phyloP scores from a whole-genome alignment of 257 asterid genomes.

The Gardenia jasminoides region DNA sequence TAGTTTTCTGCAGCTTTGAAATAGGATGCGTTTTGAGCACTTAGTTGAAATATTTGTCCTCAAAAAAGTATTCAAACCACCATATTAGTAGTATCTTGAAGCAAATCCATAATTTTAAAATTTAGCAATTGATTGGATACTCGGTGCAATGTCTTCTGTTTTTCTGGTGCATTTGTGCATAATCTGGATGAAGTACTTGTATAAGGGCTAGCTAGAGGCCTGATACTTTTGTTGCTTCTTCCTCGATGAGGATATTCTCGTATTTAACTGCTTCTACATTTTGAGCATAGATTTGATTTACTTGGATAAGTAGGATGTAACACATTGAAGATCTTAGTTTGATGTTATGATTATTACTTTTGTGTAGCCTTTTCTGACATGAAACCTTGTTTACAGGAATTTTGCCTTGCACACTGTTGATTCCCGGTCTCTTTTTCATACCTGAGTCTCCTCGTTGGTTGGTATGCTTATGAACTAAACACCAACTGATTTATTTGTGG shows the following conservation, averaged over 20 bases:
- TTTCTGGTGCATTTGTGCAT: not conserved
- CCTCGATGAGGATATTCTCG: not conserved
- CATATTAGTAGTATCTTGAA: no score
- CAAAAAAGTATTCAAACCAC: not conserved
- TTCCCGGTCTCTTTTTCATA: conserved; percentile 84
- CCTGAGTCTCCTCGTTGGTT: conserved; percentile 99
- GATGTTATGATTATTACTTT: not conserved
- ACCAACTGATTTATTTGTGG: conserved; percentile 10
- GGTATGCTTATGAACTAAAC: conserved; percentile 52
- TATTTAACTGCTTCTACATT: not conserved
- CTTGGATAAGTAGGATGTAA: not conserved
- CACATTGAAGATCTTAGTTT: not conserved
- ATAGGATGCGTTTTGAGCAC: not conserved
- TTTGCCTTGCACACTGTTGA: conserved; percentile 78
- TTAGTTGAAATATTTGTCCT: not conserved
- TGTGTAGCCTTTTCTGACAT: not conserved
- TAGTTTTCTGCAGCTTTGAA: not conserved
- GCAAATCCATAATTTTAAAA: not conserved
- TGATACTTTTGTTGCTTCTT: not conserved
- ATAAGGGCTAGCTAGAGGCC: not conserved
- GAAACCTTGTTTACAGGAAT: conserved; percentile 43
- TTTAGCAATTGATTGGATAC: not conserved
- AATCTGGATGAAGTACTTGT: not conserved
- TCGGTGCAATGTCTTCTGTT: not conserved
- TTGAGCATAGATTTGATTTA: not conserved